phyloP scores from a whole-genome alignment of 257 asterid species.

The Verbascum thapsus region DNA sequence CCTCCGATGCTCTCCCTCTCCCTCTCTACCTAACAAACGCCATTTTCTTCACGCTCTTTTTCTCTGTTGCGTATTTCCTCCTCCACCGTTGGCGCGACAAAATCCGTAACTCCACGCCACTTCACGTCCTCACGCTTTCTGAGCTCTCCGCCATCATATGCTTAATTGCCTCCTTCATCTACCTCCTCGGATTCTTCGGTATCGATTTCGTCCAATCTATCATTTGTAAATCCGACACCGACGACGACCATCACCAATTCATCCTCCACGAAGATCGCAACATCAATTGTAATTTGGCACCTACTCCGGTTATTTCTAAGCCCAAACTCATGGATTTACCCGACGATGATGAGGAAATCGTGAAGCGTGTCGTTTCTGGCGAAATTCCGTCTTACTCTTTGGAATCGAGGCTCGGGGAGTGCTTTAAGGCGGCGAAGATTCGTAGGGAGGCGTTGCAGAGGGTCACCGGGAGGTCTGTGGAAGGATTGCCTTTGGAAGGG shows the following conservation, averaged over 20 bases:
- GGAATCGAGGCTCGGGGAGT: constrained; percentile 83
- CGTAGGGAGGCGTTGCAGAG: constrained; percentile 84
- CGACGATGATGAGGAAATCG: constrained; percentile 62
- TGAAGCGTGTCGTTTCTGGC: constrained; percentile 68
- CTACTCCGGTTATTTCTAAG: constrained; percentile 20
- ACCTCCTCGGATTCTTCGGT: constrained; percentile 81
- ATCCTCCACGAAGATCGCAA: constrained; percentile 46
- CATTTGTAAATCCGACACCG: constrained; percentile 54
- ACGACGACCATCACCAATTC: constrained; percentile 49
- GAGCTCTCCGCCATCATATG: constrained; percentile 70
- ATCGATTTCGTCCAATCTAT: constrained; percentile 87
- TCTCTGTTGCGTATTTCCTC: constrained; percentile 83
- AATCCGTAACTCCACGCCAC: constrained; percentile 80
- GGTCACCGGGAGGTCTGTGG: constrained; percentile 62
- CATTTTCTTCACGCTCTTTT: constrained; percentile 85
- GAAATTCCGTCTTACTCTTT: constrained; percentile 68
- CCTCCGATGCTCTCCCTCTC: constrained; percentile 89
- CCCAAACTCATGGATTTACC: constrained; percentile 38
- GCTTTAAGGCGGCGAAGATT: constrained; percentile 63
- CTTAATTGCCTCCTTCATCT: constrained; percentile 80
- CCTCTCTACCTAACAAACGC: constrained; percentile 86
- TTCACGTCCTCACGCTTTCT: constrained; percentile 77
- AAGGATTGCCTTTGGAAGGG: constrained; percentile 79
- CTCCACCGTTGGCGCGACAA: constrained; percentile 91
- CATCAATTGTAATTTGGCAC: constrained; percentile 41